These are phyloP conservation scores for Trypanosoma melophagium DNA, from an alignment of 208 protist species.

Conservation along the genomic window DNA sequence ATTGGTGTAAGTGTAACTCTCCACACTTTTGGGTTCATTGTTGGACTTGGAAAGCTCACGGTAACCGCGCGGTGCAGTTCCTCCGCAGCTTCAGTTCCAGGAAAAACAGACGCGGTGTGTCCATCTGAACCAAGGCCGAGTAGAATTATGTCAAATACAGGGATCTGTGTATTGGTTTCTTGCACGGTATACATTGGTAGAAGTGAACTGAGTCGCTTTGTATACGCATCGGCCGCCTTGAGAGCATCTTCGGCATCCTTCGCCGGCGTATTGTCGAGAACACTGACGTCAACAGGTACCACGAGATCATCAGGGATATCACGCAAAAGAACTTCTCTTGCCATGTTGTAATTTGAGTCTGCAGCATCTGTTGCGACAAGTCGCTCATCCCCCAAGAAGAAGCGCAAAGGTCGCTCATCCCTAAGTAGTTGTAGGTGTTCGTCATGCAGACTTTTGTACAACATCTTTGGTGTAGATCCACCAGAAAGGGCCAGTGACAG, in stretches of 20 bases:
- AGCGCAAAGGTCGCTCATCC: constrained; percentile 37
- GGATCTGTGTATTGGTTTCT: constrained; percentile 25
- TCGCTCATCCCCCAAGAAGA: constrained; percentile 46
- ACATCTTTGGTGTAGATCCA: constrained; percentile 63
- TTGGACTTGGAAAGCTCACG: constrained; percentile 62
- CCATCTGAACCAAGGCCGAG: constrained; percentile 81
- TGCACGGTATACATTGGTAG: constrained; percentile 9
- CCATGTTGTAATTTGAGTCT: constrained; percentile 74
- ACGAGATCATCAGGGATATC: constrained; percentile 50
- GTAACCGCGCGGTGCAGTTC: constrained; percentile 38
- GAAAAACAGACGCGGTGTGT: constrained; percentile 85
- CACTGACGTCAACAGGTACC: constrained; percentile 39
- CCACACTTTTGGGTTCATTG: constrained; percentile 84
- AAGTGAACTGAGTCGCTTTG: constrained; percentile 26
- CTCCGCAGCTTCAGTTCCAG: constrained; percentile 47
- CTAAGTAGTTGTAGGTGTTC: constrained; percentile 45
- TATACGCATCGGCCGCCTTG: constrained; percentile 39
- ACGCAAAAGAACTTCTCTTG: constrained; percentile 45
- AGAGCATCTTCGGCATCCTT: constrained; percentile 39
- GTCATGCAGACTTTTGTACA: constrained; percentile 51
- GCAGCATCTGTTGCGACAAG: constrained; percentile 36
- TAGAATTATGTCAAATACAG: constrained; percentile 71
- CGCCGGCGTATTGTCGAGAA: constrained; percentile 31
- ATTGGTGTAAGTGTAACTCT: constrained; percentile 63
- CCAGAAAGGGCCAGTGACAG: constrained; percentile 71